Percentiles rank a stretch among this genome's conserved stretches.
Evolutionary conservation across 495 filamentous ascomycete species (phyloP).

Genomic region (Xylaria grammica): DNA sequence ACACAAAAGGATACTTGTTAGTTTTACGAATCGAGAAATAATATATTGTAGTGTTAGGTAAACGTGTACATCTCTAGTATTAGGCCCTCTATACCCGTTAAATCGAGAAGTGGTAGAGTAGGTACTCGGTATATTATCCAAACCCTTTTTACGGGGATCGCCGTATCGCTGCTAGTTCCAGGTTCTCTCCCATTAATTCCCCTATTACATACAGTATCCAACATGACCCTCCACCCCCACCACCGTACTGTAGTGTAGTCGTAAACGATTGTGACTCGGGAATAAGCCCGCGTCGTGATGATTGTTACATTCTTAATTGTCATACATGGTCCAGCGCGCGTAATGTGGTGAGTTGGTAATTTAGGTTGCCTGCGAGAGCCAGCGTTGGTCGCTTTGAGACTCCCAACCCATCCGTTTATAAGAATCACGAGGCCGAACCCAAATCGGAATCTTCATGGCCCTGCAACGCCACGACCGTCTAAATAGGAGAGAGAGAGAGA

Average conservation of each 20-base stretch:
- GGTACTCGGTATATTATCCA: constrained; percentile 1
- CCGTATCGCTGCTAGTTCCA: not conserved
- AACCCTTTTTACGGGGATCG: not conserved
- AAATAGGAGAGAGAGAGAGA: too few species aligned
- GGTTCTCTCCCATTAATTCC: not conserved
- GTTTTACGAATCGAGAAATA: not conserved
- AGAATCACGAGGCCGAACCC: constrained; percentile 6
- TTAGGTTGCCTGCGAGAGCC: constrained; percentile 5
- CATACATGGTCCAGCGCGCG: not conserved
- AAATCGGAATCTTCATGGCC: constrained; percentile 15
- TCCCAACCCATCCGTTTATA: constrained; percentile 6
- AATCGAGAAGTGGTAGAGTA: not conserved
- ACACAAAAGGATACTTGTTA: not conserved
- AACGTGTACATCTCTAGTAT: not conserved
- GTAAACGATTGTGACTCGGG: not conserved
- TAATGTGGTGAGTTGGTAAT: constrained; percentile 7
- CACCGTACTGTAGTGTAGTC: not conserved
- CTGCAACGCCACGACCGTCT: constrained; percentile 19
- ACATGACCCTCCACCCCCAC: too few species aligned
- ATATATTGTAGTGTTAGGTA: not conserved
- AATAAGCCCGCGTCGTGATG: not conserved
- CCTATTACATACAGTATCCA: too few species aligned
- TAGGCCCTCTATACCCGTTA: not conserved
- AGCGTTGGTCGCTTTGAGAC: constrained; percentile 6
- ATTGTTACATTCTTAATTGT: not conserved